Evolutionary conservation across 2,329 filamentous ascomycete genomes (phyloP).

Genomic region (Chalaropsis thielavioides): DNA sequence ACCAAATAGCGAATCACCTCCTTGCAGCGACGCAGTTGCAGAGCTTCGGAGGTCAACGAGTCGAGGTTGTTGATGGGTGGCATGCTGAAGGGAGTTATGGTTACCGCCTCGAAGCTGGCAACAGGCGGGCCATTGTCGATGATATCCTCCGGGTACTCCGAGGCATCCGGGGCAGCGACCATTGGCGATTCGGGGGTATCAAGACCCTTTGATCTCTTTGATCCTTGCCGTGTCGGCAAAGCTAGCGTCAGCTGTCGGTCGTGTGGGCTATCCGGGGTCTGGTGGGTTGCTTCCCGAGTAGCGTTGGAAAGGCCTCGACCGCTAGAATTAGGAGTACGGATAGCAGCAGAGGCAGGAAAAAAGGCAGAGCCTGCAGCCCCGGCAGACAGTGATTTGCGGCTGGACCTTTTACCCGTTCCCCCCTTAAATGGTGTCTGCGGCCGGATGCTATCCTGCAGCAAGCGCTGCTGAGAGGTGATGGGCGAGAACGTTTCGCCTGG

Average conservation of each 20-base stretch:
- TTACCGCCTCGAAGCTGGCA: neutral
- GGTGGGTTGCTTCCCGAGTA: neutral
- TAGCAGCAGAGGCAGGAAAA: neutral
- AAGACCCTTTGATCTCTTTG: neutral
- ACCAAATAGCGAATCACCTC: constrained; percentile 32
- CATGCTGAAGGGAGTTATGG: constrained; percentile 13
- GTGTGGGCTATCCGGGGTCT: neutral
- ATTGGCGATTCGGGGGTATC: neutral
- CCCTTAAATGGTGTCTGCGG: constrained; percentile 5
- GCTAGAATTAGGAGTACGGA: neutral
- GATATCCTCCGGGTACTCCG: constrained; percentile 4
- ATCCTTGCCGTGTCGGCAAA: neutral
- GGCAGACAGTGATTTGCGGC: neutral
- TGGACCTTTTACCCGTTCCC: neutral
- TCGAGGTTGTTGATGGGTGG: constrained; percentile 21
- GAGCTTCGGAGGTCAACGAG: constrained; percentile 23
- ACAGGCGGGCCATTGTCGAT: neutral
- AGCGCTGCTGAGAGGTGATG: neutral
- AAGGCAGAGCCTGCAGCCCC: too few species aligned
- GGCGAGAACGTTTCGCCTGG: constrained; percentile 12
- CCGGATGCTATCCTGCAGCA: neutral
- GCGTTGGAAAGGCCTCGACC: neutral
- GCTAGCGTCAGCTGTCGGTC: neutral
- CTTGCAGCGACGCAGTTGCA: constrained; percentile 24
- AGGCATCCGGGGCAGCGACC: neutral